These are phyloP conservation scores for Lathyrus sativus DNA, from an alignment of 306 rosid genomes.

Conservation along the genomic window DNA sequence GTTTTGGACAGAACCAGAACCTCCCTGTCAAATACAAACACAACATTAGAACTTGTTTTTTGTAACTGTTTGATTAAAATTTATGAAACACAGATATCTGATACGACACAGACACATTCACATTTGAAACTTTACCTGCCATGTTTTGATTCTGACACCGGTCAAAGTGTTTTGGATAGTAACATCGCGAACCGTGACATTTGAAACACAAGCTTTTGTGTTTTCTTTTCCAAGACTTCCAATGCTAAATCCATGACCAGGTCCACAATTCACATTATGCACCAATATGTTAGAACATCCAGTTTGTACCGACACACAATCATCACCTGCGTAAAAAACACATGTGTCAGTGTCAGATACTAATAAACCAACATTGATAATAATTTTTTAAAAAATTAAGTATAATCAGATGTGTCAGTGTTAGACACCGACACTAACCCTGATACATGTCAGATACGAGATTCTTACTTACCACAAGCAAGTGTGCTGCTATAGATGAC, in stretches of 20 bases:
- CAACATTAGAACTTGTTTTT: neutral
- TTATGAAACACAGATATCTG: no score
- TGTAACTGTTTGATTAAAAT: no score
- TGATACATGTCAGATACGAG: no score
- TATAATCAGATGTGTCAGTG: no score
- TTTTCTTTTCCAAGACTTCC: constrained; percentile 70
- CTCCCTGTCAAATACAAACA: constrained; percentile 57
- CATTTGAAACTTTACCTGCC: constrained; percentile 58
- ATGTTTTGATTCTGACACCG: constrained; percentile 85
- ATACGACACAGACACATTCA: no score
- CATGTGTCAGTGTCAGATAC: no score
- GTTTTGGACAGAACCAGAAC: constrained; percentile 73
- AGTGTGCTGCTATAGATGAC: constrained; percentile 54
- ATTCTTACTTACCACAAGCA: constrained; percentile 57
- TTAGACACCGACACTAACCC: no score
- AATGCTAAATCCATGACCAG: constrained; percentile 74
- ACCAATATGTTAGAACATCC: constrained; percentile 68
- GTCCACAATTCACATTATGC: constrained; percentile 71
- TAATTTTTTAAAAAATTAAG: no score
- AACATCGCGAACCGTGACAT: constrained; percentile 70
- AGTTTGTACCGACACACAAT: constrained; percentile 71
- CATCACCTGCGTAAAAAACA: constrained; percentile 58
- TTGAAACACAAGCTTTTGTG: constrained; percentile 78
- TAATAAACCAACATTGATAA: no score
- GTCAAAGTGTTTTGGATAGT: constrained; percentile 58